Percentiles rank a stretch among this genome's conserved stretches.
Conservation (phyloP, 2,329 filamentous ascomycete genomes). For the Ophiostoma perfectum region DNA sequence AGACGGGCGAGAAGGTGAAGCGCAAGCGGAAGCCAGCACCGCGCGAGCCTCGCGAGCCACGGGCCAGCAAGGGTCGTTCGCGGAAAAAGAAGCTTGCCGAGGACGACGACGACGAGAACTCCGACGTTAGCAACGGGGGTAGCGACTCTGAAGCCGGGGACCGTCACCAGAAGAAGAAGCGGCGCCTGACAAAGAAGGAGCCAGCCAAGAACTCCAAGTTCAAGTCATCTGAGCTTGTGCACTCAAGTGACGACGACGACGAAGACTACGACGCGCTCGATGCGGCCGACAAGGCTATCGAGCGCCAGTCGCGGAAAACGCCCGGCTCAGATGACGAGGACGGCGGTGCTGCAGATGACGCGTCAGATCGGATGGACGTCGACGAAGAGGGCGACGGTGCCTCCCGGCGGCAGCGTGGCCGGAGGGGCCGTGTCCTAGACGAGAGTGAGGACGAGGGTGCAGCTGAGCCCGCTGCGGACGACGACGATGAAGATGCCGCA, state of each 20-base stretch:
- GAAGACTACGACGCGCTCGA: constrained; percentile 30
- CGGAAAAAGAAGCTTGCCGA: constrained; percentile 39
- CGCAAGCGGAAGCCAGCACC: constrained; percentile 61
- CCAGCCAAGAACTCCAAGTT: constrained; percentile 56
- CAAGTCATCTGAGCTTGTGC: constrained; percentile 80
- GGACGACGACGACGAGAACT: constrained; percentile 30
- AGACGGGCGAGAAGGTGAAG: constrained; percentile 76
- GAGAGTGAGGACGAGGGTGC: constrained; percentile 32
- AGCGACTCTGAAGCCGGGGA: constrained; percentile 41
- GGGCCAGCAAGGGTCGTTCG: constrained; percentile 32
- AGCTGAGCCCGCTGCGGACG: neutral
- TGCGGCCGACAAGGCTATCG: constrained; percentile 37
- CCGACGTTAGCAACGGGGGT: constrained; percentile 31
- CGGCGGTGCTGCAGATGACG: constrained; percentile 35
- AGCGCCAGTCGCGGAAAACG: constrained; percentile 28
- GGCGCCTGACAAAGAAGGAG: constrained; percentile 46
- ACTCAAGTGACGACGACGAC: constrained; percentile 58
- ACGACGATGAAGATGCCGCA: constrained; percentile 18
- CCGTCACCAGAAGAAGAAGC: constrained; percentile 57
- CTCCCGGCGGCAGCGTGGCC: constrained; percentile 15
- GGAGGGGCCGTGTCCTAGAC: constrained; percentile 26
- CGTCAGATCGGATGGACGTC: constrained; percentile 43
- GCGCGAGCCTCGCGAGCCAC: constrained; percentile 32
- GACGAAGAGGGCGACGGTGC: constrained; percentile 35
- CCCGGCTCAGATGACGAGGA: constrained; percentile 30